phyloP scores from a whole-genome alignment of 441 rosid species.

The Erodium texanum region DNA sequence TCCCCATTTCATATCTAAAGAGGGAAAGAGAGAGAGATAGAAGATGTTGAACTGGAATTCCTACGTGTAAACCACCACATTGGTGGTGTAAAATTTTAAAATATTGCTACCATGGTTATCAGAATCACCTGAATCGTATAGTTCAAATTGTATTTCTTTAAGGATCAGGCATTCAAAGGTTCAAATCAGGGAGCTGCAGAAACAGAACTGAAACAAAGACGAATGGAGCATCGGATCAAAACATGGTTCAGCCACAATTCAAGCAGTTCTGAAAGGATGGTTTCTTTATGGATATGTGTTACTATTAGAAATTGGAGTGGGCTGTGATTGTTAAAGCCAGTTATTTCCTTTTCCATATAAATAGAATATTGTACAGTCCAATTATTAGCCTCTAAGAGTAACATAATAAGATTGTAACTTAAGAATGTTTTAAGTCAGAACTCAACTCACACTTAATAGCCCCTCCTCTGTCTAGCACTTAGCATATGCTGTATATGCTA shows the following conservation, averaged over 20 bases:
- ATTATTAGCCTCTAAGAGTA: background rate
- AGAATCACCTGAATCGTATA: background rate
- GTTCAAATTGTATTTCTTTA: background rate
- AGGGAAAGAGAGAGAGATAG: background rate
- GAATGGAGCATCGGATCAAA: background rate
- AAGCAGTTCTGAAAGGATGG: background rate
- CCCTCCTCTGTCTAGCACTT: background rate
- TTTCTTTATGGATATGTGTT: background rate
- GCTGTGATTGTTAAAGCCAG: background rate
- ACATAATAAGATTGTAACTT: background rate
- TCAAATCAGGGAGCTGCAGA: background rate
- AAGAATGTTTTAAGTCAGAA: background rate
- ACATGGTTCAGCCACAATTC: background rate
- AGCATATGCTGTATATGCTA: too few species aligned
- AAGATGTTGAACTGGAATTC: background rate
- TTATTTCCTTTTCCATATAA: background rate
- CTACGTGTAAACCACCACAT: background rate
- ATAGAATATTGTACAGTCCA: background rate
- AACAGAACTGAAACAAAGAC: background rate
- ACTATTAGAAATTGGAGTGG: background rate
- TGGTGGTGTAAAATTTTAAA: background rate
- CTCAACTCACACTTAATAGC: background rate
- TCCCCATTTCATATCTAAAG: background rate
- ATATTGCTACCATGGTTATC: background rate
- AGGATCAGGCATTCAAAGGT: background rate